Percentiles rank a stretch among this genome's conserved stretches.
phyloP scores from a whole-genome alignment of 257 asterid species.

The Petrea volubilis region DNA sequence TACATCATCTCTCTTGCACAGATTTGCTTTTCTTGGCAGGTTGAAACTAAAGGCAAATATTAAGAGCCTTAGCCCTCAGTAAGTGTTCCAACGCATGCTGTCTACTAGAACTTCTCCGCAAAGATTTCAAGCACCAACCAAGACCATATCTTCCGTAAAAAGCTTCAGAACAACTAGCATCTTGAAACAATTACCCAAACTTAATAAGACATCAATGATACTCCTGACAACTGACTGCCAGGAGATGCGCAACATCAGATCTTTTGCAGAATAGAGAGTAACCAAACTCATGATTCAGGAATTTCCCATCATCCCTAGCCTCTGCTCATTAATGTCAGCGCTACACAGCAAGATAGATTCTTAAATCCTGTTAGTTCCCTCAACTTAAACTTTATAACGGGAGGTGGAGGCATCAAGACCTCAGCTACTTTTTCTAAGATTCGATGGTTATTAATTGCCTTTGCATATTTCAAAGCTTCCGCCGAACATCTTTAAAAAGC shows the following conservation, averaged over 20 bases:
- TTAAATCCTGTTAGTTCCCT: too few relatives aligned
- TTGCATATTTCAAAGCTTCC: not conserved
- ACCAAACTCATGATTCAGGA: not conserved
- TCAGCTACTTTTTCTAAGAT: not conserved
- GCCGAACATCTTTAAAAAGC: not conserved
- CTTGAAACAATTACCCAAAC: not conserved
- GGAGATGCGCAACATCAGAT: not conserved
- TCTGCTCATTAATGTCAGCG: not conserved
- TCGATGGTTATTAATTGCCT: not conserved
- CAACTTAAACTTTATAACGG: not conserved
- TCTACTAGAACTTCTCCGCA: not conserved
- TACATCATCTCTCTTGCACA: not conserved
- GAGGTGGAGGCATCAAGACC: not conserved
- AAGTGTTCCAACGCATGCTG: not conserved
- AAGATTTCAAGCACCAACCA: conserved; percentile 3
- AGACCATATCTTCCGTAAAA: not conserved
- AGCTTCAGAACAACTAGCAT: not conserved
- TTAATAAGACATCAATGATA: not conserved
- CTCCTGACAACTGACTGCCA: not conserved
- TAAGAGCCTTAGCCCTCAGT: not conserved
- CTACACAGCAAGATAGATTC: too few relatives aligned
- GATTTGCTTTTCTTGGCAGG: conserved; percentile 1
- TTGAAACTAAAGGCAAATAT: not conserved
- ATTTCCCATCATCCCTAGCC: not conserved
- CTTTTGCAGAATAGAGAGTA: not conserved